phyloP scores from a whole-genome alignment of 108 stramenopile genomes.

The Aurantiochytrium sp. region DNA sequence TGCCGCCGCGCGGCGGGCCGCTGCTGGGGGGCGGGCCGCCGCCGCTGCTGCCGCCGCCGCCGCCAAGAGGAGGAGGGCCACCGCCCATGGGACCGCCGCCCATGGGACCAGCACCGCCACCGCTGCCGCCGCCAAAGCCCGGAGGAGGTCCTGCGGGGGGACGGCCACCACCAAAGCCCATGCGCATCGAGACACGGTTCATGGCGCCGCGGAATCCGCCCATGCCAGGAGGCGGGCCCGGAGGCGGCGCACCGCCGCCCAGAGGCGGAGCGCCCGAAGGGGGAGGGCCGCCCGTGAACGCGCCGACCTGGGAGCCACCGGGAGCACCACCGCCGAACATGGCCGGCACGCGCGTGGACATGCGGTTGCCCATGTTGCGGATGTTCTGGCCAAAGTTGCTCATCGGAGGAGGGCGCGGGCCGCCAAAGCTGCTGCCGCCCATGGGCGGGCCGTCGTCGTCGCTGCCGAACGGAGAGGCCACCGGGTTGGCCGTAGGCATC shows the following conservation, averaged over 20 bases:
- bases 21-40: too few species aligned
- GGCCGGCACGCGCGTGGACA: not conserved
- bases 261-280: not conserved
- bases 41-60: too few species aligned
- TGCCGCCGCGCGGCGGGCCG: not conserved
- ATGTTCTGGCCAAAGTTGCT: not conserved
- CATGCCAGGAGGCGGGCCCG: not conserved
- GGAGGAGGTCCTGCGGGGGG: not conserved
- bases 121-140: conserved; percentile 8
- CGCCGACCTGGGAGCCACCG: not conserved
- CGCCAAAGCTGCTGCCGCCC: not conserved
- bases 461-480: not conserved
- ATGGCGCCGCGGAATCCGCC: not conserved
- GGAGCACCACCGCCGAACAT: not conserved
- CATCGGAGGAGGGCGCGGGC: not conserved
- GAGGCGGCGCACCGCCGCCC: not conserved
- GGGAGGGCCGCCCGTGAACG: not conserved
- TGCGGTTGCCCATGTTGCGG: not conserved
- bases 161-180: not conserved
- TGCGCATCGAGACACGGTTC: not conserved
- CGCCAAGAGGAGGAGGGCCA: not conserved
- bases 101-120: too few species aligned
- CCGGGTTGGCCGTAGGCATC: not conserved
- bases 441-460: not conserved
- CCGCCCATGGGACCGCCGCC: too few species aligned